These are phyloP conservation scores for Pogostemon cablin DNA, from an alignment of 257 asterid genomes.

Conservation along the genomic window DNA sequence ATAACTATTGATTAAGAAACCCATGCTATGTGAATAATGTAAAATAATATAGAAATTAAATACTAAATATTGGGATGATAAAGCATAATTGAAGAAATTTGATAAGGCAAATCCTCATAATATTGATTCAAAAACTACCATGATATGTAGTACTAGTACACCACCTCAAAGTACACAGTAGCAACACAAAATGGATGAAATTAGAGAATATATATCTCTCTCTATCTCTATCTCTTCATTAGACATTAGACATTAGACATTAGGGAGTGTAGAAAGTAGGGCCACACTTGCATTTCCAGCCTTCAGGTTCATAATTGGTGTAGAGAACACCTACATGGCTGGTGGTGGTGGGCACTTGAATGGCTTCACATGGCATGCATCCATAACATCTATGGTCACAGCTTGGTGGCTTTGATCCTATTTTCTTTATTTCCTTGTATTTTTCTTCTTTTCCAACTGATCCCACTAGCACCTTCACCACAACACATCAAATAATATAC, in stretches of 20 bases:
- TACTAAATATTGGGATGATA: too few species aligned
- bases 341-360: conserved; percentile 75
- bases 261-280: conserved; percentile 67
- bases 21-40: too few species aligned
- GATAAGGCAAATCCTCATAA: too few species aligned
- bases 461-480: conserved; percentile 5
- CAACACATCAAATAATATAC: background rate
- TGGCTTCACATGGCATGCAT: conserved; percentile 85
- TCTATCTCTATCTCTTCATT: too few species aligned
- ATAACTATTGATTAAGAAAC: too few species aligned
- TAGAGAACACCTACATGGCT: conserved; percentile 53
- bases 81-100: too few species aligned
- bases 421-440: conserved; percentile 36
- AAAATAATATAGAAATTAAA: too few species aligned
- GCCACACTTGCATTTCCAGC: conserved; percentile 98
- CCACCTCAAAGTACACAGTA: too few species aligned
- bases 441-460: conserved; percentile 9
- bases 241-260: background rate
- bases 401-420: conserved; percentile 85
- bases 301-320: conserved; percentile 91
- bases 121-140: too few species aligned
- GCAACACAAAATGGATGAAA: too few species aligned
- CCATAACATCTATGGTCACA: conserved; percentile 86
- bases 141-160: too few species aligned
- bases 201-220: too few species aligned